Conservation (phyloP, 352 stramenopile species). For the Phytophthora colocasiae region DNA sequence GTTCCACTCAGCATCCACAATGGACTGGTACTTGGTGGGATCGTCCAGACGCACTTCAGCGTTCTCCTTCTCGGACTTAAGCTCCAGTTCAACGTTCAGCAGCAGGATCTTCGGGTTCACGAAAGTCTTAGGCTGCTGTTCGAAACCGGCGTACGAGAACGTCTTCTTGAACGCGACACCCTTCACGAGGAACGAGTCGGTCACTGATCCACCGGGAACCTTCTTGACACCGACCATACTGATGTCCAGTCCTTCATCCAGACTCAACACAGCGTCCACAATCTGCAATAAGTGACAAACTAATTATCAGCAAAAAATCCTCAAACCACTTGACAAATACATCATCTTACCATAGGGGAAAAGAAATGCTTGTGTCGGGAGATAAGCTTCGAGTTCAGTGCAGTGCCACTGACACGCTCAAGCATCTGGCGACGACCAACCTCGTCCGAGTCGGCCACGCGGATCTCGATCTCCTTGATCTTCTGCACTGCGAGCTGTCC, state of each 20-base stretch:
- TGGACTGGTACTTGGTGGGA: conserved; percentile 98
- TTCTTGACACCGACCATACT: conserved; percentile 98
- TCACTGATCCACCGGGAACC: conserved; percentile 97
- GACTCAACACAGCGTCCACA: conserved; percentile 94
- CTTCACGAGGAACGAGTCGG: conserved; percentile 97
- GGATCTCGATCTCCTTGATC: conserved; percentile 88
- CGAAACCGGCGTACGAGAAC: conserved; percentile 99
- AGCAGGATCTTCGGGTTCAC: conserved; percentile 96
- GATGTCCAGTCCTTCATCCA: conserved; percentile 91
- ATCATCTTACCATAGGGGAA: conserved; percentile 91
- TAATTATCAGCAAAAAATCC: conserved; percentile 5
- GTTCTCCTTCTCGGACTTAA: conserved; percentile 99
- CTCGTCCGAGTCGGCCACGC: conserved; percentile 80
- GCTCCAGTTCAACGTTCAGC: conserved; percentile 99
- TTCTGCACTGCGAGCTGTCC: conserved; percentile 84
- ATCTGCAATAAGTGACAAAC: conserved; percentile 57
- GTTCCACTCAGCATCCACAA: conserved; percentile 99
- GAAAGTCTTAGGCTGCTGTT: conserved; percentile 99
- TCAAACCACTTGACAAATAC: too few relatives aligned
- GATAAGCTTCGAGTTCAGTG: conserved; percentile 99
- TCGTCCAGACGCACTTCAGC: conserved; percentile 98
- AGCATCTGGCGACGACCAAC: conserved; percentile 89
- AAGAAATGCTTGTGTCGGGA: conserved; percentile 97
- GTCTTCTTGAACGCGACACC: conserved; percentile 99
- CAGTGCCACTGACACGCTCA: conserved; percentile 94